These are phyloP conservation scores for Podaxis pistillaris DNA, from an alignment of 768 basidiomycete genomes.

Conservation along the genomic window DNA sequence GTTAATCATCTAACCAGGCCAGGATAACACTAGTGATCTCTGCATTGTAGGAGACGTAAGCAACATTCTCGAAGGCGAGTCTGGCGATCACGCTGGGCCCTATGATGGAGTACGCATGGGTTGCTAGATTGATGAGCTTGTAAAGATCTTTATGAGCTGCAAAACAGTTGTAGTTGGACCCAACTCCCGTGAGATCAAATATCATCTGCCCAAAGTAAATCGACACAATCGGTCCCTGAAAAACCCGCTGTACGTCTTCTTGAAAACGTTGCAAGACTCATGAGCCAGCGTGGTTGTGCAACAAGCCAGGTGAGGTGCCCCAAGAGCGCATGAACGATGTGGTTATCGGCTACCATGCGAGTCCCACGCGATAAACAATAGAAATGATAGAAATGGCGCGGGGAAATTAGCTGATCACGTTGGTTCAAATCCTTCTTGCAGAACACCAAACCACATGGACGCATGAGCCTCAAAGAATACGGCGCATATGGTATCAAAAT, in stretches of 20 bases:
- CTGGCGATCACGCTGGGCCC: conserved; percentile 38
- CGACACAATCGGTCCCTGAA: not conserved
- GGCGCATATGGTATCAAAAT: not conserved
- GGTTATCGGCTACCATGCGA: not conserved
- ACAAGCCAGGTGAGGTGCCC: not conserved
- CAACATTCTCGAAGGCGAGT: conserved; percentile 42
- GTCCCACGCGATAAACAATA: not conserved
- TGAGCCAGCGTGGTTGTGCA: not conserved
- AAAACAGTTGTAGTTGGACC: not conserved
- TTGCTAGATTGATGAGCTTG: conserved; percentile 12
- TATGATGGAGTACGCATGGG: conserved; percentile 12
- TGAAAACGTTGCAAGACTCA: not conserved
- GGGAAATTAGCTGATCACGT: not conserved
- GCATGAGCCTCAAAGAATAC: not conserved
- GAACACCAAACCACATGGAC: not conserved
- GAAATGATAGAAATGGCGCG: not conserved
- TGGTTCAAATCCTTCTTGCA: not conserved
- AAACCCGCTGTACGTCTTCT: not conserved
- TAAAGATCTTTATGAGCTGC: not conserved
- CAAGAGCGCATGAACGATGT: not conserved
- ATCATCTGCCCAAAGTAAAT: no score
- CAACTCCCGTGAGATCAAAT: not conserved
- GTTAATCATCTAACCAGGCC: conserved; percentile 37
- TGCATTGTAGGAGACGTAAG: conserved; percentile 56
- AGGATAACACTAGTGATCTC: conserved; percentile 53